phyloP scores from a whole-genome alignment of 2,329 filamentous ascomycete genomes.

The Ophioceras dolichostomum region DNA sequence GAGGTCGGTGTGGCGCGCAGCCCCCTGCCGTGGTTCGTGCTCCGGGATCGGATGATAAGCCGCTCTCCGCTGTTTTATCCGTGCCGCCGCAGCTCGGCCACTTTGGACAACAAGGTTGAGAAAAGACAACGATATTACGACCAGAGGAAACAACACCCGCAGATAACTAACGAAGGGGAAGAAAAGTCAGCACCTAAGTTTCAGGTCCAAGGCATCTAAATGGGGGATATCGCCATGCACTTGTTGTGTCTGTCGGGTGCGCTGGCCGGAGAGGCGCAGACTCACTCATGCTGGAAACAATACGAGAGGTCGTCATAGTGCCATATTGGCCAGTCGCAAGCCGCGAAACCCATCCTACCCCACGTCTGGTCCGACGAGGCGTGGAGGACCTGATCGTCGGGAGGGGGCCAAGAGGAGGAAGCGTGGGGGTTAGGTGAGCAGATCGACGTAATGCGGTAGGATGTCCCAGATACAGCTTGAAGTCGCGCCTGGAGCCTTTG shows the following conservation, averaged over 20 bases:
- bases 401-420: no score
- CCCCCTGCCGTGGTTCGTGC: conserved; percentile 17
- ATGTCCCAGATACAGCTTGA: no score
- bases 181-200: conserved; percentile 1
- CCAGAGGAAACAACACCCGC: conserved; percentile 66
- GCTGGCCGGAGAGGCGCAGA: no score
- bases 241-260: no score
- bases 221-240: no score
- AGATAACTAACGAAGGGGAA: conserved; percentile 54
- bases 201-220: no score
- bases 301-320: conserved; percentile 49
- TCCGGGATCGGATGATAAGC: conserved; percentile 46
- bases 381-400: no score
- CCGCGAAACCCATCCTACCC: conserved; percentile 38
- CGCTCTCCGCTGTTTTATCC: conserved; percentile 34
- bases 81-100: conserved; percentile 33
- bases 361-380: no score
- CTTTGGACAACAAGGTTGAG: conserved; percentile 50
- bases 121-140: conserved; percentile 58
- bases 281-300: conserved; percentile 58
- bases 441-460: no score
- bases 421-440: no score
- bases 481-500: no score
- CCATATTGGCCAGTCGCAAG: conserved; percentile 48
- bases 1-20: conserved; percentile 34